Evolutionary conservation across 2,329 filamentous ascomycete species (phyloP), one percentile per base, ranked within the genome.

Genomic region (Apiospora phragmitis): DNA sequence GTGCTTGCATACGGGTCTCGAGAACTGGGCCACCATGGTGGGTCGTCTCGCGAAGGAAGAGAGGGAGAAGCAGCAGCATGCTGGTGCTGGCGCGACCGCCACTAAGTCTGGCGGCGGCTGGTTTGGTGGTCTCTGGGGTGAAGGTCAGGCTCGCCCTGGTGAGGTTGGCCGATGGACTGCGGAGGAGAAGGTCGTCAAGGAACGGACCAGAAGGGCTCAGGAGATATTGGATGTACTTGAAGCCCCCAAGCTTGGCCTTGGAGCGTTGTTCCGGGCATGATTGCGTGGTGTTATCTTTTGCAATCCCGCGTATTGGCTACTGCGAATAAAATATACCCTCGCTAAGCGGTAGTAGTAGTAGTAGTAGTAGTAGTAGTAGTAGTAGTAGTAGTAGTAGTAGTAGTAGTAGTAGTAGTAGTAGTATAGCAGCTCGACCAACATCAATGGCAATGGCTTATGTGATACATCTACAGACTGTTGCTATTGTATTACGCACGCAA

Each of bases 21-120:
- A 88, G 7, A 97, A 97, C 79, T 97, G 95, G 95, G 88, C 88
- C 65, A 87, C 86, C 38, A 98, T 98, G 92, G 91, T 96, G 26
- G 84, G 85, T 14, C 86, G 86, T 70, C 85, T 97, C 65, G 88
- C 88, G 35, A 83, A 81, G 68, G 85, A 86, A 51, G 86, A 89
- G 76, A 79, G 80, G 51, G 78, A 78, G 43, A 78, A 79, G 71
- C 79, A 82, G 71, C 80, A 76, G 26, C 71, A 72, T 62, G 73
- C 76, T 21, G 74, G 74, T 42, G 73, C 49, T 5, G 65, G 72
- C 43, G 68, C 72, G 24, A 24, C 55, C 21, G 32, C 32, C 55
- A 32, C 51, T 35, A 62, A 62, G 55, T 71, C 65, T 24, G 75
- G 72, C 67, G 77, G 75, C n/a, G 72, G 79, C 47, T 85, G 81